Base-by-base conservation (phyloP, 345 rosid species). In the Limnanthes douglasii region DNA sequence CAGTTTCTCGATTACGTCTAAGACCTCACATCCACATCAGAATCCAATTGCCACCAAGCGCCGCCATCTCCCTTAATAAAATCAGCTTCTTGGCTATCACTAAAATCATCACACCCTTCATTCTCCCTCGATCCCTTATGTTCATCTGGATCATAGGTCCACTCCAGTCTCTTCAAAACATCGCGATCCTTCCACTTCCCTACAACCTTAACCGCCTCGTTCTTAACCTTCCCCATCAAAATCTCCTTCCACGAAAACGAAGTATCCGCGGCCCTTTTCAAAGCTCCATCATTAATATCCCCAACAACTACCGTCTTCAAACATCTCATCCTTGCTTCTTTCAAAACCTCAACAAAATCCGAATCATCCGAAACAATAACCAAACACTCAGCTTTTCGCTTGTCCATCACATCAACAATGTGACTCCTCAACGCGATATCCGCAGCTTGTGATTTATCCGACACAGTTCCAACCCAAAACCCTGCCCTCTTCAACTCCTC, bases 281-380 rank as follows among this genome's bases (percentile, higher is more conserved):
- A 48, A 3, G 56, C 62, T 9, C 81, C 92, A 25, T 75, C 66
- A 4, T 46, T 59, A n/a, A 61, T 35, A 55, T 82, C 88, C 32
- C 95, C 95, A 23, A 82, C 82, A 14, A 78, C 88, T 16, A 78
- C 83, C 0, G 90, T 83, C 67, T 63, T 83, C 29, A 86, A 33
- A 56, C 93, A 78, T 60, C 85, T 71, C 49, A 58, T 28, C 23
- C 62, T 86, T 0, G 93, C 93, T 60, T 82, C 93, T 50, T 64
- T 62, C 52, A 82, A 31, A 39, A 83, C 39, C 15, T 46, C 70
- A 10, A 61, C 79, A 50, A 73, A 86, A 54, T 68, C 83, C 0
- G 90, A 75, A 64, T 86, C 95, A 63, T 86, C 90, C 0, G 93
- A 75, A 3, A 83, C 86, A 38, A 86, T 67, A 54, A 86, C 72